Base-by-base conservation (phyloP, 31 red algal genomes). In the Asparagopsis taxiformis region DNA sequence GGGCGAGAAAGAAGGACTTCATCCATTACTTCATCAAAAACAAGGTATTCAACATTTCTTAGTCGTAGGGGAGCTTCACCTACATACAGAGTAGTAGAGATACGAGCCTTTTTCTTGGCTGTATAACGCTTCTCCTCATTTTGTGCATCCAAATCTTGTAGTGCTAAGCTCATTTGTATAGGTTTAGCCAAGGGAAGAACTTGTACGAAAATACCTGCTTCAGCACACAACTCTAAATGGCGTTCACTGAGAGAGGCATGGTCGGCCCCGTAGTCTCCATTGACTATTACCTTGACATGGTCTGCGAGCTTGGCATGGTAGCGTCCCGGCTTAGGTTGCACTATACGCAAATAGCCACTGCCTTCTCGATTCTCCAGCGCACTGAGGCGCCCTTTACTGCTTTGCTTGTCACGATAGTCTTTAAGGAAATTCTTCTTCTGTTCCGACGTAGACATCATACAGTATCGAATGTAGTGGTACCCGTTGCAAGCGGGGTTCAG, bases 1-100 rank as follows among this genome's bases (percentile, higher is more conserved):
- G 64, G 64, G 3, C 64, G 64, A 16, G 49, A 68, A 8, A 68
- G 64, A n/a, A 68, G 21, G 10, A 51, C 34, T 19, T 68, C 64
- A 0, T 68, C 64, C 38, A 41, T 68, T n/a, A n/a, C 34, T 7
- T 68, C 49, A 0, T 68, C 64, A n/a, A 51, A 68, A n/a, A n/a
- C n/a, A n/a, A n/a, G n/a, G n/a, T n/a, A n/a, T n/a, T n/a, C n/a
- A n/a, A n/a, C n/a, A n/a, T 5, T 46, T 0, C 64, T 3, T 0
- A 68, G 43, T 7, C 19, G 15, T 0, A 68, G 29, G 11, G 64
- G 64, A 3, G 34, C 64, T 17, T 31, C 20, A 6, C 19, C 4
- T 0, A 28, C 20, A 8, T 44, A 31, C 13, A 68, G 34, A 49
- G 64, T 68, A 8, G 20, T 68, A n/a, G 49, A 50, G 13, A 68